Conservation (phyloP, 768 basidiomycete genomes). For the Paxillus rubicundulus region DNA sequence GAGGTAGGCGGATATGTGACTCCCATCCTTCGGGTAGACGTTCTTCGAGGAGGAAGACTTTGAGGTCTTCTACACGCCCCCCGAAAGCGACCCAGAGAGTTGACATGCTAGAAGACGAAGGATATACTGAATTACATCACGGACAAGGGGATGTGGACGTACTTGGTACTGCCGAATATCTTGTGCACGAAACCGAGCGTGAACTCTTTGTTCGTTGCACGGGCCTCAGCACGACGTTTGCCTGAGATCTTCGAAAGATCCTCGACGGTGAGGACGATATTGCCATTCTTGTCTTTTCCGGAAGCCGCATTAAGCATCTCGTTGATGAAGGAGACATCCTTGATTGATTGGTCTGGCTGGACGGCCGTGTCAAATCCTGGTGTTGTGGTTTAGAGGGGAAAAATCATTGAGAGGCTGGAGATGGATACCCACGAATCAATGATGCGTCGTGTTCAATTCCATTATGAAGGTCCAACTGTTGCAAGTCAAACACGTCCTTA, state of each 20-base stretch:
- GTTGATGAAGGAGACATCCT: slow-evolving; percentile 48
- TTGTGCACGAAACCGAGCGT: slow-evolving; percentile 50
- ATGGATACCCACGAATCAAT: slow-evolving; percentile 22
- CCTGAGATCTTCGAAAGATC: slow-evolving; percentile 59
- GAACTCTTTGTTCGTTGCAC: slow-evolving; percentile 54
- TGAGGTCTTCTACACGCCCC: slow-evolving; percentile 54
- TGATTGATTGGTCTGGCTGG: slow-evolving; percentile 51
- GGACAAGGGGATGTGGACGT: slow-evolving; percentile 18
- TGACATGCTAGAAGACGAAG: slow-evolving; percentile 43
- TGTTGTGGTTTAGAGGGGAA: background rate
- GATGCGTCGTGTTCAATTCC: slow-evolving; percentile 34
- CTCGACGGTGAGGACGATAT: slow-evolving; percentile 46
- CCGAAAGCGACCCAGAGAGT: slow-evolving; percentile 66
- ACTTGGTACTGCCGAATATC: slow-evolving; percentile 69
- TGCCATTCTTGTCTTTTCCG: slow-evolving; percentile 52
- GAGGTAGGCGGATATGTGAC: slow-evolving; percentile 48
- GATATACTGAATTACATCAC: background rate
- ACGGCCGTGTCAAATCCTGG: slow-evolving; percentile 52
- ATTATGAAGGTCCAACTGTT: slow-evolving; percentile 65
- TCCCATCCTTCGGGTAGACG: slow-evolving; percentile 73
- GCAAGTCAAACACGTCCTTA: slow-evolving; percentile 56
- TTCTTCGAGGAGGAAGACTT: slow-evolving; percentile 61
- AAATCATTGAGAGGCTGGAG: background rate
- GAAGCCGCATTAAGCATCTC: slow-evolving; percentile 58
- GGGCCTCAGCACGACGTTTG: slow-evolving; percentile 60